Base-by-base conservation (phyloP, 352 stramenopile species). In the Aphanomyces invadans region DNA sequence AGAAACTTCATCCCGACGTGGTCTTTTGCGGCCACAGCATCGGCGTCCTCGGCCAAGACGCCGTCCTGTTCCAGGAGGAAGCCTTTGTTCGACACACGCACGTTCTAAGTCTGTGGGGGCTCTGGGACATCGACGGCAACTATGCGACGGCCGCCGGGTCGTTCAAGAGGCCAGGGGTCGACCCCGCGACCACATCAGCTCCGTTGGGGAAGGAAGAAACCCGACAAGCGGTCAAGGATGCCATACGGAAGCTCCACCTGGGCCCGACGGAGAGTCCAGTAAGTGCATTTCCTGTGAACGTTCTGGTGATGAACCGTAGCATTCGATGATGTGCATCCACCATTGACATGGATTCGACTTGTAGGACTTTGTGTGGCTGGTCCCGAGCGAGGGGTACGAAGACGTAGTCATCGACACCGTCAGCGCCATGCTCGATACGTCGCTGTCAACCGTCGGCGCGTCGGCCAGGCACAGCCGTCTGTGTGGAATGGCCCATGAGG, bases 1-100 rank as follows among this genome's bases (percentile, higher is more conserved):
- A 81, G 15, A 74, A 74, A n/a, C 71, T 73, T 17, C 81, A 84
- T 29, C 81, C 81, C 0, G 77, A 90, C 63, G 89, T 84, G 31
- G 76, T 94, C 33, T 94, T 91, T 68, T 89, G 91, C 76, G 85
- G 85, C 44, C 76, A 78, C 36, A 90, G 80, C 12, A 89, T 84
- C 23, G 88, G 79, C 31, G 81, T 75, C 44, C 80, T 83, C 3
- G 39, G 51, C 11, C 31, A 48, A 49, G 59, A 65, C 23, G 59
- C 51, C 17, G 19, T 48, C 9, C 80, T 92, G 4, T 92, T 74
- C 52, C 86, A 55, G 25, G 74, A 80, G 12, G 56, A 66, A 62
- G 79, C 70, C 23, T 74, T 60, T 29, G 74, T 73, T 25, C 73
- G 77, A 54, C 69, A 29, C 5, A 72, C 76, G 0, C 74, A 81